Percentiles rank a stretch among this genome's conserved stretches.
phyloP scores from a whole-genome alignment of 495 filamentous ascomycete species.

The Antarctomyces pellizariae region DNA sequence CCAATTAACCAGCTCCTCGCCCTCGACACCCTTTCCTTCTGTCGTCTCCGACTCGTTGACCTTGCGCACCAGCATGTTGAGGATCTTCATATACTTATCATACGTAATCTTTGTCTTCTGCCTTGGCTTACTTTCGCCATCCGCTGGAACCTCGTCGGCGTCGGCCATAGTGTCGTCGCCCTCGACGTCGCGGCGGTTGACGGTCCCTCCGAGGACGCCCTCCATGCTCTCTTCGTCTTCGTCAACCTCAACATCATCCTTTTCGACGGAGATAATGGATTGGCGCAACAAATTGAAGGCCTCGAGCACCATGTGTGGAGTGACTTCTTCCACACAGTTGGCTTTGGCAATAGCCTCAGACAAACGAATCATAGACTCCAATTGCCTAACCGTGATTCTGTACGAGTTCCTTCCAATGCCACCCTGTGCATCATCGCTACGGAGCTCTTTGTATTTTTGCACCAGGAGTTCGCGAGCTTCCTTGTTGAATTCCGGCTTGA shows the following conservation, averaged over 20 bases:
- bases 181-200: conserved; percentile 27
- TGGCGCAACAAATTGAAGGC: conserved; percentile 74
- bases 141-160: conserved; percentile 21
- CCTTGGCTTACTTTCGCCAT: conserved; percentile 19
- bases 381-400: conserved; percentile 86
- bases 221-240: conserved; percentile 35
- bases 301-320: conserved; percentile 64
- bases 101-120: conserved; percentile 79
- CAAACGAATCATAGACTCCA: conserved; percentile 85
- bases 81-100: conserved; percentile 79
- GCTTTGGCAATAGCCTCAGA: conserved; percentile 92
- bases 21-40: conserved; percentile 68
- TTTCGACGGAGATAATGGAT: conserved; percentile 93
- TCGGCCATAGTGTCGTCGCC: conserved; percentile 52
- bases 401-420: conserved; percentile 83
- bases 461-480: conserved; percentile 74
- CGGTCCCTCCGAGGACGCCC: conserved; percentile 8
- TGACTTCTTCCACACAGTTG: conserved; percentile 86
- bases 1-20: conserved; percentile 69
- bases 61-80: conserved; percentile 59
- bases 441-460: conserved; percentile 85
- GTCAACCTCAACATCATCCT: conserved; percentile 92
- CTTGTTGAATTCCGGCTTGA: conserved; percentile 75
- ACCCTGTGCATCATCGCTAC: conserved; percentile 83
- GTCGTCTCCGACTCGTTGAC: conserved; percentile 54